Evolutionary conservation across 352 stramenopile genomes (phyloP), one percentile per base, ranked within the genome.

Genomic region (Phytophthora rubi): DNA sequence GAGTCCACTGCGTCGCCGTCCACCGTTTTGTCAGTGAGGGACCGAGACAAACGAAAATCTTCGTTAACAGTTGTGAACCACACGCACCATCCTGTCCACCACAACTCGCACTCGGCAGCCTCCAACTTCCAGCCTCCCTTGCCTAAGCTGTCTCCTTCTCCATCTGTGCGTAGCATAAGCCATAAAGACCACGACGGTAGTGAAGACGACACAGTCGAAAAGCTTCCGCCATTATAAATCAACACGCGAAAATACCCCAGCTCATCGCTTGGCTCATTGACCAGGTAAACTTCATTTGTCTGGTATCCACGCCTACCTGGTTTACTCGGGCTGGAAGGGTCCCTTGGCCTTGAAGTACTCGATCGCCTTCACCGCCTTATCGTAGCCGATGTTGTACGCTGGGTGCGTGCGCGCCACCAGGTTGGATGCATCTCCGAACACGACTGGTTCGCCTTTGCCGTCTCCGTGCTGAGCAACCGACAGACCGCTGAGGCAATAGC

Each of bases 401-500:
- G 94, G 94, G 67, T 99, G 92, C 4, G 92, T 98, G 45, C 71
- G 75, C 12, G 75, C 73, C 15, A 99, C 33, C 30, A 95, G 61
- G 65, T 98, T 98, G 54, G 78, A 74, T 6, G 68, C 55, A 49
- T 86, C 73, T 52, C 87, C 85, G 28, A 86, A 68, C 3, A 95
- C 82, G 2, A 89, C 66, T 0, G 86, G 82, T 9, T 68, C 70
- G 3, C 65, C 59, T 15, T 53, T 47, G 21, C 72, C 76, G 26
- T 83, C 75, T 52, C 89, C 84, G 65, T 98, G 91, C 80, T 99
- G 97, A 3, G 94, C 83, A 42, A 99, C 81, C 8, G 95, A 98
- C 23, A 99, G 76, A 2, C 98, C 98, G 66, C 91, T 98, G 15
- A 99, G 80, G 68, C 97, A 98, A 86, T 99, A 99, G 79, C 97